Conservation (phyloP, 2,329 filamentous ascomycete species). For the Albifimbria verrucaria region DNA sequence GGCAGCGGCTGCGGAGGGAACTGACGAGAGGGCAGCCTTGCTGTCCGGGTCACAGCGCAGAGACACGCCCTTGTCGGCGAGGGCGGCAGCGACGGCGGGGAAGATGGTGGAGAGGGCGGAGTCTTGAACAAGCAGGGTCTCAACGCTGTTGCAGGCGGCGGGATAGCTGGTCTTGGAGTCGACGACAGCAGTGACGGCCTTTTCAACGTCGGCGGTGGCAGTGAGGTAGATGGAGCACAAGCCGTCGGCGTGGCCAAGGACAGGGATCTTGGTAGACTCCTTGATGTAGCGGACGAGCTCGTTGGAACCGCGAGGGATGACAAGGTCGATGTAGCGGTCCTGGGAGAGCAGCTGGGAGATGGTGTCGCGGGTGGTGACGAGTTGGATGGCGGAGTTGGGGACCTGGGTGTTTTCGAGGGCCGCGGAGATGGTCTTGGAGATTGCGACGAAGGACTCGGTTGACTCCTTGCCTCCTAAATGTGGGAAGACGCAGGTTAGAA, state of each 20-base stretch:
- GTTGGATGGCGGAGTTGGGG: conserved; percentile 83
- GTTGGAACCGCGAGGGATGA: conserved; percentile 88
- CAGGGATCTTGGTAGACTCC: conserved; percentile 85
- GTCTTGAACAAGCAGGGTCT: conserved; percentile 84
- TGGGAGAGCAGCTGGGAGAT: conserved; percentile 84
- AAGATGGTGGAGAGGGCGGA: conserved; percentile 64
- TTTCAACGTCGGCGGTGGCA: conserved; percentile 66
- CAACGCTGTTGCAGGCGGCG: conserved; percentile 91
- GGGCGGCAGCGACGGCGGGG: conserved; percentile 67
- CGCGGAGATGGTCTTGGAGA: conserved; percentile 77
- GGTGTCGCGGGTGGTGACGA: conserved; percentile 88
- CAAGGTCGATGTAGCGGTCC: conserved; percentile 87
- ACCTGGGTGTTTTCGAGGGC: conserved; percentile 72
- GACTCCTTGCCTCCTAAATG: conserved; percentile 84
- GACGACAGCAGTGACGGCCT: conserved; percentile 73
- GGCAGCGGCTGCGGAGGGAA: conserved; percentile 40
- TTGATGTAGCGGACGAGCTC: conserved; percentile 90
- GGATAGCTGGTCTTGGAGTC: conserved; percentile 95
- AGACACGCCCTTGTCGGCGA: conserved; percentile 73
- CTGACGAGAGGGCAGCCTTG: conserved; percentile 57
- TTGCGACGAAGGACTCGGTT: conserved; percentile 89
- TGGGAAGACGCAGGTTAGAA: background rate
- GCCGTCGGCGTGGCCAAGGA: conserved; percentile 93
- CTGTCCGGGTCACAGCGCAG: conserved; percentile 74
- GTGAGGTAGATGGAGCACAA: conserved; percentile 87